These are phyloP conservation scores for Thielaviopsis euricoi DNA, from an alignment of 2,329 filamentous ascomycete species.

Conservation along the genomic window DNA sequence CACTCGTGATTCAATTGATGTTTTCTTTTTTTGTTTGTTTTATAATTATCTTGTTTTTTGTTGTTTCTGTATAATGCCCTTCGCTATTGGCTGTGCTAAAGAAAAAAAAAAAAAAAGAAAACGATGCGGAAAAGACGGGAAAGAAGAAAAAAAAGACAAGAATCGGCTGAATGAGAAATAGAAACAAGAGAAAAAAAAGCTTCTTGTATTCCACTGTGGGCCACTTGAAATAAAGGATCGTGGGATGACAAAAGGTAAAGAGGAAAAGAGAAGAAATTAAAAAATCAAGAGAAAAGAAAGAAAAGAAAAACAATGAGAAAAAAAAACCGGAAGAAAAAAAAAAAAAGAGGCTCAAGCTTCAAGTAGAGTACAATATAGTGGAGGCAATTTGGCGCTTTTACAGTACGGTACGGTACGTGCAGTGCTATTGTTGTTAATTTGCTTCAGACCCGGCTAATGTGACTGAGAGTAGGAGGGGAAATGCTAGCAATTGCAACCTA, in stretches of 20 bases:
- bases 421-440: neutral
- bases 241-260: neutral
- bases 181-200: neutral
- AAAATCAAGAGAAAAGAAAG: neutral
- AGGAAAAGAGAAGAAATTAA: neutral
- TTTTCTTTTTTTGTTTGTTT: neutral
- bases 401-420: no score
- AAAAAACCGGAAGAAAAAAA: neutral
- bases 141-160: neutral
- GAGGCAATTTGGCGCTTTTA: no score
- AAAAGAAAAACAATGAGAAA: neutral
- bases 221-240: constrained; percentile 3
- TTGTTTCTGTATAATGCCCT: neutral
- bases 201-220: neutral
- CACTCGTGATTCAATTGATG: neutral
- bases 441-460: neutral
- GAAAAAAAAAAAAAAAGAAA: neutral
- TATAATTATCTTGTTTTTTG: no score
- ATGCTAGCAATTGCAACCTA: neutral
- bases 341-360: neutral
- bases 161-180: neutral
- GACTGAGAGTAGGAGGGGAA: neutral
- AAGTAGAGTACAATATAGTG: no score
- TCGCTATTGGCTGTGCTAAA: neutral
- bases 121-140: neutral